These are phyloP conservation scores for Vairimorpha apis DNA, from an alignment of 371 early-diverging fungal species.

Conservation along the genomic window DNA sequence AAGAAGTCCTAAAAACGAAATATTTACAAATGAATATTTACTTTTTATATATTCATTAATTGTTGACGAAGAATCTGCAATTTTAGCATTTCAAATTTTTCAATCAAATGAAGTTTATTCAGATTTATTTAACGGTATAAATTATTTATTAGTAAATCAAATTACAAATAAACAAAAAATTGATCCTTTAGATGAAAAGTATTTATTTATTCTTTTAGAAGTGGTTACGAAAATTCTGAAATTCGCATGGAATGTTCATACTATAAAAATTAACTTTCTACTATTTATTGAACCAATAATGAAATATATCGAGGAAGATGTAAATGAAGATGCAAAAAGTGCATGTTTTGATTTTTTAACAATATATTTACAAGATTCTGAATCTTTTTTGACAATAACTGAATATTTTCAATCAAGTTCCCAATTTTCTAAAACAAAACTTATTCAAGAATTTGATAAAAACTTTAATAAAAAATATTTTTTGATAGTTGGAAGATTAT, in stretches of 20 bases:
- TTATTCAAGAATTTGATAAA: conserved; percentile 16
- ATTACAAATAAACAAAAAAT: conserved; percentile 29
- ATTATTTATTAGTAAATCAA: conserved; percentile 9
- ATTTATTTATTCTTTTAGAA: conserved; percentile 36
- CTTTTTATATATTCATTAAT: conserved; percentile 51
- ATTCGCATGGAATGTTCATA: conserved; percentile 4
- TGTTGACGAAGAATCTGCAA: conserved; percentile 19
- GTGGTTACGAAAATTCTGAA: conserved; percentile 31
- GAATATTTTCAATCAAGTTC: conserved; percentile 32
- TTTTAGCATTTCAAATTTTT: conserved; percentile 31
- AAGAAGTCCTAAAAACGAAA: conserved; percentile 1
- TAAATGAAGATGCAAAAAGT: conserved; percentile 22
- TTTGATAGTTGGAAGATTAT: conserved; percentile 21
- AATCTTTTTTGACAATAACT: conserved; percentile 3
- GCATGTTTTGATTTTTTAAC: conserved; percentile 41
- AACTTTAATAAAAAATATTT: conserved; percentile 26
- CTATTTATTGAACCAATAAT: conserved; percentile 42
- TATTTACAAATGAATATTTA: conserved; percentile 38
- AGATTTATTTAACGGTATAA: conserved; percentile 37
- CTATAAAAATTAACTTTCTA: conserved; percentile 35
- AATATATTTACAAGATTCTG: conserved; percentile 40
- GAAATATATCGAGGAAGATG: conserved; percentile 11
- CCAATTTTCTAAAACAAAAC: conserved; percentile 35
- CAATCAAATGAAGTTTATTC: conserved; percentile 4
- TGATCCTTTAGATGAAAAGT: conserved; percentile 39